Base-by-base conservation (phyloP, 2,329 filamentous ascomycete genomes). In the Ophiocordyceps sinensis region DNA sequence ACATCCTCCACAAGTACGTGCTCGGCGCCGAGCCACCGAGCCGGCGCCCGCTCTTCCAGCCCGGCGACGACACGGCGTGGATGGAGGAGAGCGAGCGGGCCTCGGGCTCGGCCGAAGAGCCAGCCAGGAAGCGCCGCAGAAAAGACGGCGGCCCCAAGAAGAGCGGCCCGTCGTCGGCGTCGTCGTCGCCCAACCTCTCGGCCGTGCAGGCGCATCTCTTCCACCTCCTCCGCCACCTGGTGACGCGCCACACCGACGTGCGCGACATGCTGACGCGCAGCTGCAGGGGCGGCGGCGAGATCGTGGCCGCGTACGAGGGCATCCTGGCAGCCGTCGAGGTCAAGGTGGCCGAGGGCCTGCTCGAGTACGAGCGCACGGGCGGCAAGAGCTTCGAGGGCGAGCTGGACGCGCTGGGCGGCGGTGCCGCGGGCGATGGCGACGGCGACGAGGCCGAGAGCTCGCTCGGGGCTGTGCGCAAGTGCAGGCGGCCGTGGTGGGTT, bases 151-250 rank as follows among this genome's bases (percentile, higher is more conserved):
- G 59, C 60, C 61, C 45, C 63, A 63, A 38, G 62, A 65, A 41
- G 5, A 9, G 17, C 5, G 14, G 5, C 32, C 14, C 32, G 32
- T 23, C 23, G 7, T 23, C 60, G 9, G 3, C 34, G 15, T 36
- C 34, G n/a, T 60, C 60, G 36, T 55, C 52, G 31, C 75, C 65
- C 4, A 96, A 91, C 58, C 67, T 94, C 38, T 70, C 74, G 11
- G 79, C 79, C 29, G 85, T 95, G 71, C 88, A 96, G 60, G 78
- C 86, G 1, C 91, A 98, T 60, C 74, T 95, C 36, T 98, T 98
- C 68, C 84, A 94, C 58, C 73, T 98, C 23, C 73, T 96, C 19
- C 76, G 89, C 14, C 79, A 89, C 28, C 73, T 96, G 21, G 79
- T 98, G 29, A 70, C 79, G 2, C 73, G 71, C 46, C 84, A 95